Conservation (phyloP, 208 protist genomes). For the Giardia muris region DNA sequence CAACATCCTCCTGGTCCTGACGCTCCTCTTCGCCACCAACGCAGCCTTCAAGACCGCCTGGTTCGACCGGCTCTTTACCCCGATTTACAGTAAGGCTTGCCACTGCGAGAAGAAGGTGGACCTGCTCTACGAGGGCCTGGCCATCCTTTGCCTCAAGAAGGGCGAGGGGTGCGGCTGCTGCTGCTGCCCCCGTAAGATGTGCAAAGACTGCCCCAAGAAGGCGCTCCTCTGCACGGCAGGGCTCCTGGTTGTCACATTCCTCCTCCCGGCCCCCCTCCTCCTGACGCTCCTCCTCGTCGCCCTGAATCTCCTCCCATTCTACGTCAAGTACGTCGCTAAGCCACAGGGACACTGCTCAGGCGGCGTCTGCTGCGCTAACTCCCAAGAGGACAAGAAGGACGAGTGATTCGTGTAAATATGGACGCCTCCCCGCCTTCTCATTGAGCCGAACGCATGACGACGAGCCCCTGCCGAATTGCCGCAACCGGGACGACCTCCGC, state of each 20-base stretch:
- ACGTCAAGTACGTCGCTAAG: background rate
- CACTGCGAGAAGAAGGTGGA: background rate
- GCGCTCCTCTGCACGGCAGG: background rate
- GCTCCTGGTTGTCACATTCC: background rate
- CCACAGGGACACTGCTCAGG: background rate
- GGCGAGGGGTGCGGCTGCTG: too few relatives aligned
- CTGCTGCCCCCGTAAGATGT: background rate
- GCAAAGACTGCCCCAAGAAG: background rate
- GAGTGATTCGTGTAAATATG: too few relatives aligned
- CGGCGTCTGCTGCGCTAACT: background rate
- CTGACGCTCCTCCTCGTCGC: background rate
- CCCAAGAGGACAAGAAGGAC: too few relatives aligned
- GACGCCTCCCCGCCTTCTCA: too few relatives aligned
- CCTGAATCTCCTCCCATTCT: background rate
- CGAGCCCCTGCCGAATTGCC: background rate
- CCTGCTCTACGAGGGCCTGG: background rate
- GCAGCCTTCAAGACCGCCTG: background rate
- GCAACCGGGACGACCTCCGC: background rate
- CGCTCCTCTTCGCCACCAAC: background rate
- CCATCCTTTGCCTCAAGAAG: background rate
- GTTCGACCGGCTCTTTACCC: background rate
- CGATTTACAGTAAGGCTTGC: background rate
- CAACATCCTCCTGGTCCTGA: background rate
- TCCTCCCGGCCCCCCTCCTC: background rate
- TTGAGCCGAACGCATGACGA: background rate